These are phyloP conservation scores for Micractinium sp. DNA, from an alignment of 139 green algal species.

Conservation along the genomic window DNA sequence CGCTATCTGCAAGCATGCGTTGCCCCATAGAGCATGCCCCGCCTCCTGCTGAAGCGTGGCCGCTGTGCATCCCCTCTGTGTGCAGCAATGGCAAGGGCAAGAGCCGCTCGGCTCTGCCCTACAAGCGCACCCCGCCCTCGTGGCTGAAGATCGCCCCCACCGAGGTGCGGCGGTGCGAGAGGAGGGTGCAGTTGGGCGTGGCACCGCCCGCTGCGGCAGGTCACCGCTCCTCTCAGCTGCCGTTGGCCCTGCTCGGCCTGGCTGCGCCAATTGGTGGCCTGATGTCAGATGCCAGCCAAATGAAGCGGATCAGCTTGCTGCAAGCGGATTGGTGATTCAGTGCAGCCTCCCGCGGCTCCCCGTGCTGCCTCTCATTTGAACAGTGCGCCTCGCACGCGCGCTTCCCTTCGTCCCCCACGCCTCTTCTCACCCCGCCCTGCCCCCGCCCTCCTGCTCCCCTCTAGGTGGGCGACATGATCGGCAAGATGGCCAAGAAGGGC, in stretches of 20 bases:
- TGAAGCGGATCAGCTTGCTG: too few species aligned
- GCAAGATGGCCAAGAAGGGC: conserved; percentile 98
- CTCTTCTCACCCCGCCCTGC: not conserved
- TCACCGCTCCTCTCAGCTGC: too few species aligned
- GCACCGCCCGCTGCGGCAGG: not conserved
- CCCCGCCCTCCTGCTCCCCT: not conserved
- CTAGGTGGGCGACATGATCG: conserved; percentile 91
- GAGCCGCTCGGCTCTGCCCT: conserved; percentile 91
- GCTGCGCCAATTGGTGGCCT: too few species aligned
- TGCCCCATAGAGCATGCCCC: too few species aligned
- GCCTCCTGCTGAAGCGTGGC: too few species aligned
- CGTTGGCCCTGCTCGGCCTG: too few species aligned
- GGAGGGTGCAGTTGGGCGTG: not conserved
- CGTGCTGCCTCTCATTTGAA: too few species aligned
- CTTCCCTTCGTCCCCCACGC: not conserved
- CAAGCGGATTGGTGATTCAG: not conserved
- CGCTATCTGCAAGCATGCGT: too few species aligned
- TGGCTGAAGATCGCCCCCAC: conserved; percentile 87
- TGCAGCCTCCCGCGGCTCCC: too few species aligned
- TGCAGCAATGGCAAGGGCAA: conserved; percentile 89
- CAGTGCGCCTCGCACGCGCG: not conserved
- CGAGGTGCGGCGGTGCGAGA: conserved; percentile 57
- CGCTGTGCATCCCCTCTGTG: too few species aligned
- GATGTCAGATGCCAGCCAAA: too few species aligned
- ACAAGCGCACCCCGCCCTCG: conserved; percentile 90